Evolutionary conservation across 768 basidiomycete species (phyloP).

Genomic region (Collybia nuda): DNA sequence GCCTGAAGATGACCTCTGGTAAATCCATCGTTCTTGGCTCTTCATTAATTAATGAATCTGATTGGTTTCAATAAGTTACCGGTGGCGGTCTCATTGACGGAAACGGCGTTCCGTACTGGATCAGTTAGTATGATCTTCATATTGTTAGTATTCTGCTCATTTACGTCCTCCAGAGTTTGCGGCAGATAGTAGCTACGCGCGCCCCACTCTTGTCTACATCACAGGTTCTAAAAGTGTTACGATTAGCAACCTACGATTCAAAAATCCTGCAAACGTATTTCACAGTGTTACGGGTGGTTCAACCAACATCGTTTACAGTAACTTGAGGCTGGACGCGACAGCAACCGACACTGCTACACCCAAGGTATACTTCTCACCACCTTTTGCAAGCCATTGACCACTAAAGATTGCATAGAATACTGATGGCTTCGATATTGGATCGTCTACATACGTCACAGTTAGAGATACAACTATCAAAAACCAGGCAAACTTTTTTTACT

Average conservation of each 20-base stretch:
- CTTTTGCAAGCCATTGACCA: no score
- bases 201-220: slow-evolving; percentile 27
- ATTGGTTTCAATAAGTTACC: slow-evolving; percentile 18
- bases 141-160: not conserved
- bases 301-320: slow-evolving; percentile 23
- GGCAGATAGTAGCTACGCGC: slow-evolving; percentile 23
- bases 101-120: slow-evolving; percentile 29
- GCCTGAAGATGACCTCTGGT: slow-evolving; percentile 14
- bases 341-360: slow-evolving; percentile 20
- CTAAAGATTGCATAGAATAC: slow-evolving; percentile 15
- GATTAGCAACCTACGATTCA: slow-evolving; percentile 26
- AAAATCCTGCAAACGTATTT: slow-evolving; percentile 29
- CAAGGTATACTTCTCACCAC: slow-evolving; percentile 5
- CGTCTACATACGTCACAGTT: slow-evolving; percentile 25
- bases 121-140: slow-evolving; percentile 10
- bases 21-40: no score
- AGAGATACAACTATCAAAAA: slow-evolving; percentile 24
- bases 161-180: slow-evolving; percentile 17
- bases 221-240: slow-evolving; percentile 24
- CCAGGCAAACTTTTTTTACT: slow-evolving; percentile 11
- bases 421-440: slow-evolving; percentile 28
- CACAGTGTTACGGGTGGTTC: slow-evolving; percentile 25
- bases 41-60: no score
- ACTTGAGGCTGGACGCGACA: slow-evolving; percentile 23
- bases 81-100: slow-evolving; percentile 28